A percentile compares a stretch with the other conserved stretches of the same genome.
Conservation (phyloP, 441 rosid genomes). For the Bocquillonia castaneifolia region DNA sequence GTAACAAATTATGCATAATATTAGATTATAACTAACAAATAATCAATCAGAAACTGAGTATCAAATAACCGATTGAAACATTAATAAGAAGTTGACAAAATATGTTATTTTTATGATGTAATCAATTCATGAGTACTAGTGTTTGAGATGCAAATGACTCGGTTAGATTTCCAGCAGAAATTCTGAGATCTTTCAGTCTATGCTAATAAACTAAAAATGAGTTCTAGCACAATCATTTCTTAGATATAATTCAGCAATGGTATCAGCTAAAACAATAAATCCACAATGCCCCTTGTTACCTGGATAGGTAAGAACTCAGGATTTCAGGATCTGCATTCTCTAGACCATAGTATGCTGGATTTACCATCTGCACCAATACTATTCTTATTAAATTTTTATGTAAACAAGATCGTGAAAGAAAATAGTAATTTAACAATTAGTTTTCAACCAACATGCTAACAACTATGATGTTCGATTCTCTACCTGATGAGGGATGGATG, state of each 20-base stretch:
- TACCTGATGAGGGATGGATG: too few relatives aligned
- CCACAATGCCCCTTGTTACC: slow-evolving; percentile 36
- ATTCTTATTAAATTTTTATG: background rate
- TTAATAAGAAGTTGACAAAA: background rate
- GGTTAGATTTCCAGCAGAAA: background rate
- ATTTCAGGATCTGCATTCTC: slow-evolving; percentile 66
- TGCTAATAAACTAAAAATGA: background rate
- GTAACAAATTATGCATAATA: background rate
- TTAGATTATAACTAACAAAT: background rate
- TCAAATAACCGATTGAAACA: background rate
- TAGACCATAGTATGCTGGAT: slow-evolving; percentile 97
- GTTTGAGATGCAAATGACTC: background rate
- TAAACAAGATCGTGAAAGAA: background rate
- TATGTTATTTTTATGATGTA: too few relatives aligned
- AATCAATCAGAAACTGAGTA: background rate
- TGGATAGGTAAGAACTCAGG: slow-evolving; percentile 74
- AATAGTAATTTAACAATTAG: background rate
- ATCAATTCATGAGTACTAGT: background rate
- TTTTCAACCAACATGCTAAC: background rate
- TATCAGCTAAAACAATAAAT: slow-evolving; percentile 1
- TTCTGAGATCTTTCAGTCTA: background rate
- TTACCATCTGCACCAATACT: slow-evolving; percentile 59
- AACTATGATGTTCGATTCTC: background rate
- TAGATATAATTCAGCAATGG: background rate
- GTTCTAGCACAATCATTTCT: background rate